These are phyloP conservation scores for Coemansia aciculifera DNA, from an alignment of 192 early-diverging fungal species.

Conservation along the genomic window DNA sequence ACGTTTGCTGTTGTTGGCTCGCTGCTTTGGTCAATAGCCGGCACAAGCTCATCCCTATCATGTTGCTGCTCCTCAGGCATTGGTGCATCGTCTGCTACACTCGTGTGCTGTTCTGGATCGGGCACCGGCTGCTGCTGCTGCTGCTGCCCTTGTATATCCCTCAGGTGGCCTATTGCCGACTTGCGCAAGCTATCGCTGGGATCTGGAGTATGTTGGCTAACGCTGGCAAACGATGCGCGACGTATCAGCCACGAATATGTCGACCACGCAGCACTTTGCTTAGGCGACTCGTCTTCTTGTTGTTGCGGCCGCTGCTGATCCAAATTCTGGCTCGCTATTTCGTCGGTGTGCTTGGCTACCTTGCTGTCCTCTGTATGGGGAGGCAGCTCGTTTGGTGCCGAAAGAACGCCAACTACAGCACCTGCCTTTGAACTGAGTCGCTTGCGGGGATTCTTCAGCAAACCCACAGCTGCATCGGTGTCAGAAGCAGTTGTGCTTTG, in stretches of 20 bases:
- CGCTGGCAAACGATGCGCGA: not conserved
- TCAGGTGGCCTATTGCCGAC: not conserved
- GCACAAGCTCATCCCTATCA: not conserved
- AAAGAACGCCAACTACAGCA: slow-evolving; percentile 4
- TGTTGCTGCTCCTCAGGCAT: not conserved
- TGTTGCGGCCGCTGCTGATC: not conserved
- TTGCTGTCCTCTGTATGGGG: not conserved
- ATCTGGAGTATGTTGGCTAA: not conserved
- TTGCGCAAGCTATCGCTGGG: not conserved
- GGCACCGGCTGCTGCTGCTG: not conserved
- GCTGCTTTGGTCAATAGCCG: not conserved
- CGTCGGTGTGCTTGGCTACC: not conserved
- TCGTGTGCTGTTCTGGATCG: not conserved
- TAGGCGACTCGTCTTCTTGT: not conserved
- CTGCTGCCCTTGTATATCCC: not conserved
- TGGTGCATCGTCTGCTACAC: not conserved
- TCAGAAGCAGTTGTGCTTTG: not conserved
- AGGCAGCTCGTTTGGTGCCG: not conserved
- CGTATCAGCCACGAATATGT: slow-evolving; percentile 1
- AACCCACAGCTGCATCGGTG: not conserved
- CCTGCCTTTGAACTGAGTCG: not conserved
- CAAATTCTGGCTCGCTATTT: not conserved
- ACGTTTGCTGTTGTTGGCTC: not conserved
- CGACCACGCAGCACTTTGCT: not conserved
- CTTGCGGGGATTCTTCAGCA: not conserved